These are phyloP conservation scores for Cyclaneusma minus DNA, from an alignment of 2,329 filamentous ascomycete genomes.

Conservation along the genomic window DNA sequence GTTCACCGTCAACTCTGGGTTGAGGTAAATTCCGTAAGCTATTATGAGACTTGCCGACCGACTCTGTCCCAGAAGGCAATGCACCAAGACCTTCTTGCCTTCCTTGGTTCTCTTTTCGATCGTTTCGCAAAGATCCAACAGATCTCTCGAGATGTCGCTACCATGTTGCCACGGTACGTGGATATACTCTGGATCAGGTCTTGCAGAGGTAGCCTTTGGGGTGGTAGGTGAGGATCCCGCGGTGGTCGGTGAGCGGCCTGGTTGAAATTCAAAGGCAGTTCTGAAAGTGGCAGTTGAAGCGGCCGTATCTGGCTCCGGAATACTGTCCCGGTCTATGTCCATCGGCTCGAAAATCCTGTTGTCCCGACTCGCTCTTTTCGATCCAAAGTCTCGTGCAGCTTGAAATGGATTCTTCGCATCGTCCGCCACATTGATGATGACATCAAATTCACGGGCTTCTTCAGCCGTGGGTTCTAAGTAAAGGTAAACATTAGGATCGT, in stretches of 20 bases:
- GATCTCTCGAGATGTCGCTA: constrained; percentile 66
- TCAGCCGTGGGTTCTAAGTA: constrained; percentile 69
- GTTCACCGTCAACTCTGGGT: constrained; percentile 62
- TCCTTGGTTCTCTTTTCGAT: constrained; percentile 59
- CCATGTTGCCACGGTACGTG: constrained; percentile 84
- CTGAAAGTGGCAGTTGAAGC: constrained; percentile 40
- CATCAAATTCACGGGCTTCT: constrained; percentile 63
- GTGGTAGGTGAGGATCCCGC: constrained; percentile 33
- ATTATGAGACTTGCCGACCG: constrained; percentile 77
- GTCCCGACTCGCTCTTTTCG: constrained; percentile 15
- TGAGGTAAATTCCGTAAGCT: constrained; percentile 69
- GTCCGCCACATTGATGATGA: constrained; percentile 71
- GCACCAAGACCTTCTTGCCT: constrained; percentile 65
- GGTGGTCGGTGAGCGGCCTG: constrained; percentile 12
- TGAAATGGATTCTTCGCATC: constrained; percentile 67
- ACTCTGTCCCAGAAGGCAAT: constrained; percentile 77
- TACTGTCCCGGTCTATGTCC: constrained; percentile 8
- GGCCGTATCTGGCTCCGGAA: constrained; percentile 33
- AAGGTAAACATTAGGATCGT: constrained; percentile 61
- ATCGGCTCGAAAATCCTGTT: constrained; percentile 14
- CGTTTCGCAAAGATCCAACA: constrained; percentile 58
- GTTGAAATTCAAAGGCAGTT: constrained; percentile 44
- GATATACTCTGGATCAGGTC: constrained; percentile 60
- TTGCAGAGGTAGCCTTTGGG: constrained; percentile 32
- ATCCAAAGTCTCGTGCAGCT: constrained; percentile 17